Evolutionary conservation across 257 asterid genomes (phyloP), one percentile per base, ranked within the genome.

Genomic region (Gardenia jasminoides): DNA sequence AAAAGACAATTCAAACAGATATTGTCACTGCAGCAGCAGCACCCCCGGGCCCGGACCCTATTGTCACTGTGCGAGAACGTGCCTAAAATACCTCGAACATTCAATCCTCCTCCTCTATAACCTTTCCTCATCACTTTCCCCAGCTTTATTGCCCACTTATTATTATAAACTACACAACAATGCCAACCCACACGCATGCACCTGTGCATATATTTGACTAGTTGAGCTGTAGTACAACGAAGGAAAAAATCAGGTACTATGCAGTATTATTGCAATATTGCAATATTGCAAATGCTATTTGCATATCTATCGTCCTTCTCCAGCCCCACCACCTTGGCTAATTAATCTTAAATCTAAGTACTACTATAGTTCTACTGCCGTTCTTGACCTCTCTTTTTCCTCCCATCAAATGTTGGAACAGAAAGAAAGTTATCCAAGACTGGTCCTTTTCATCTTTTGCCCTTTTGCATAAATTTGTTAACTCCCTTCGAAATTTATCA

Each of bases 61-160:
- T n/a, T n/a, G 3, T 36, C 8, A 20, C 26, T 8, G 66, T 83
- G 86, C 64, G 30, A 80, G 62, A 76, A 83, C 81, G 86, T 83
- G 83, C 73, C n/a, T n/a, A 50, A 54, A 16, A 54, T 54, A 66
- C 44, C 68, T 24, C 50, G 44, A 66, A 76, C 36, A 31, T 41
- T 11, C 17, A 39, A 19, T 17, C 62, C 44, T 68, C 50, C 22
- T 41, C 54, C 3, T 20, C 10, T 48, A 2, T 20, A 26, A 61
- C 48, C 11, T 10, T 44, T 44, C 48, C 48, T 44, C 48, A 44
- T 44, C 22, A 13, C 52, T 61, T 44, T 20, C 50, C 59, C n/a
- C 44, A 0, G 1, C 19, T 1, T 22, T 17, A 3, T 24, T 20
- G 19, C 36, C 74, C 36, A 5, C 24, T 6, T 56, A 24, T 70